Evolutionary conservation across 2,329 filamentous ascomycete species (phyloP), one percentile per base, ranked within the genome.

Genomic region (Pseudocercospora fuligena): DNA sequence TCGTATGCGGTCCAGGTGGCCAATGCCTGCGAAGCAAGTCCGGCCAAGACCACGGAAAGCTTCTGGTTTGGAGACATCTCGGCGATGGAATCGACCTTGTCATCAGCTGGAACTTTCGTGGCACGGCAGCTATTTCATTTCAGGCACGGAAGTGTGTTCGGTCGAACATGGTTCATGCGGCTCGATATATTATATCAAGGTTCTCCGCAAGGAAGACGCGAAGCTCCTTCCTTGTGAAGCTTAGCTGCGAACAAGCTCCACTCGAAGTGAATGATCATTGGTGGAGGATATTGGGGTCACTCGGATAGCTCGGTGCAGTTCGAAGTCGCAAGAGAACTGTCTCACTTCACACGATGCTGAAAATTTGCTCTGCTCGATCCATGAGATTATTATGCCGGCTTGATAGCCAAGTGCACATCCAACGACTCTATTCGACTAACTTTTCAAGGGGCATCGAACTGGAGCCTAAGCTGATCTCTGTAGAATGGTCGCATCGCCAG

Each of bases 1-100:
- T 74, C 47, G 40, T 74, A 72, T 4, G 75, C 73, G 8, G 71
- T 68, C 74, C 74, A 76, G 46, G 74, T 75, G 14, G 74, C 74
- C 27, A 51, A 65, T 7, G 63, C 70, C 21, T 68, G 65, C 1
- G 73, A 61, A 47, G 63, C 63, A 40, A 72, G 63, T 25, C 73
- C 61, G 19, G 72, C 36, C 11, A 60, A 12, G 31, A 54, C 12
- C 9, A 29, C 5, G 11, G 1, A 54, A 6, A 53, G 47, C 47
- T 29, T 54, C 9, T 25, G 25, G 2, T 4, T 31, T 29, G 51
- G 25, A n/a, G 25, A 27, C 51, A 54, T 54, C 25, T 23, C 49
- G 49, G 49, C 21, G 23, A 27, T 3, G 0, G 49, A 6, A 29
- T 2, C 27, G 29, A 4, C 19, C 54, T 33, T 36, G n/a, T 21